Conservation (phyloP, 371 early-diverging fungal species). For the Blastocladiella emersonii region DNA sequence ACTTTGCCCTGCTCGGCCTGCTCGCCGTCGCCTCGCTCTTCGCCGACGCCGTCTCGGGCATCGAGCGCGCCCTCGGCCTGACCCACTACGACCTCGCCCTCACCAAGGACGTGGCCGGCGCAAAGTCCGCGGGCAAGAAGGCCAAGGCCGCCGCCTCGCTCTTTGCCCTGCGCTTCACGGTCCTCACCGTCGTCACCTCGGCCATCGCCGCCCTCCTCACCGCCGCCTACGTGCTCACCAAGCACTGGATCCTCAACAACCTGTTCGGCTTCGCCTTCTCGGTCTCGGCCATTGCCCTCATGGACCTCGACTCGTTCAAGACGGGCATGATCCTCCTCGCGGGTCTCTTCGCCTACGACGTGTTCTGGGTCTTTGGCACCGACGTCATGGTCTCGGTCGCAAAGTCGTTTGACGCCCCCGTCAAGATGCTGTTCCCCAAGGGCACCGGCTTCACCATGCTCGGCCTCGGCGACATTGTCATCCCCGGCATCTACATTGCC, state of each 20-base stretch:
- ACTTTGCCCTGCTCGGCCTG: conserved; percentile 72
- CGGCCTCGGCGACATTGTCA: conserved; percentile 96
- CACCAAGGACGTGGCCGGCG: not conserved
- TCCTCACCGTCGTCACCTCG: conserved; percentile 45
- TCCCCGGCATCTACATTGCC: conserved; percentile 91
- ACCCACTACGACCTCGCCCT: conserved; percentile 2
- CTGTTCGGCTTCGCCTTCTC: conserved; percentile 78
- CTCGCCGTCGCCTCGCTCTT: conserved; percentile 55
- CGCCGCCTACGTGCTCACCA: conserved; percentile 61
- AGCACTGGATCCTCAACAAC: conserved; percentile 88
- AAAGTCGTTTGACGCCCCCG: conserved; percentile 89
- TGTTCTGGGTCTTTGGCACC: conserved; percentile 98
- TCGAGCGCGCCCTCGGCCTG: not conserved
- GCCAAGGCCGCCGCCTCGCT: conserved; percentile 14
- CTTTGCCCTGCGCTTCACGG: conserved; percentile 54
- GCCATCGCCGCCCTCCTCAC: conserved; percentile 46
- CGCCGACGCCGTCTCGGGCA: conserved; percentile 11
- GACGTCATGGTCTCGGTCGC: conserved; percentile 98
- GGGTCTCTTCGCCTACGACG: conserved; percentile 90
- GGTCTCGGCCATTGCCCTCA: conserved; percentile 66
- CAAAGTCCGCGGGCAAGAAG: not conserved
- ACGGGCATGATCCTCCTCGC: conserved; percentile 85
- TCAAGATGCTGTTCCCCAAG: conserved; percentile 89
- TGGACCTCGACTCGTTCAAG: conserved; percentile 84
- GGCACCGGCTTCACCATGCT: conserved; percentile 74